Conservation (phyloP, 2,329 filamentous ascomycete genomes). For the Colletotrichum godetiae region DNA sequence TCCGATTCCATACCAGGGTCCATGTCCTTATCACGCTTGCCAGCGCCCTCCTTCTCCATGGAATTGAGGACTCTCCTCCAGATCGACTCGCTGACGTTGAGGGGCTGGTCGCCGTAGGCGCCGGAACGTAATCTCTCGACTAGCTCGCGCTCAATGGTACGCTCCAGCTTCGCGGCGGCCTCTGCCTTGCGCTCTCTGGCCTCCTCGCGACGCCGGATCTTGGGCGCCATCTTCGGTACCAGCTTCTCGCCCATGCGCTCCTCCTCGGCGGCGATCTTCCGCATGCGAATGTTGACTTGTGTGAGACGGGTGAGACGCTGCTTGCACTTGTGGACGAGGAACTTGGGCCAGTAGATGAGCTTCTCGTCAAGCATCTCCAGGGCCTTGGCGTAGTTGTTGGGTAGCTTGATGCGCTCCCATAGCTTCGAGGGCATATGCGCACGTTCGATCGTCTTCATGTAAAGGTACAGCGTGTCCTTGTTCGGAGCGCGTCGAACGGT, state of each 20-base stretch:
- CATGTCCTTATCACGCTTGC: slow-evolving; percentile 84
- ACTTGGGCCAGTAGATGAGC: slow-evolving; percentile 95
- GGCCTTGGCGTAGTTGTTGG: slow-evolving; percentile 90
- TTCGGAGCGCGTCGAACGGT: slow-evolving; percentile 87
- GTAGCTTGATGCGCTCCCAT: slow-evolving; percentile 94
- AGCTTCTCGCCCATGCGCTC: slow-evolving; percentile 88
- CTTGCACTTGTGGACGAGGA: slow-evolving; percentile 94
- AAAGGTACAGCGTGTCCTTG: slow-evolving; percentile 88
- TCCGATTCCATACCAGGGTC: slow-evolving; percentile 88
- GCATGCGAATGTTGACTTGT: slow-evolving; percentile 86
- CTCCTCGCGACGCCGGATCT: slow-evolving; percentile 81
- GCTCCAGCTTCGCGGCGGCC: slow-evolving; percentile 91
- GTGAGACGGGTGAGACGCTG: slow-evolving; percentile 92
- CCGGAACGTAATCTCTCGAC: slow-evolving; percentile 91
- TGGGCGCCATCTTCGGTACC: slow-evolving; percentile 90
- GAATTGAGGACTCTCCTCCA: slow-evolving; percentile 97
- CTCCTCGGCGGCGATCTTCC: slow-evolving; percentile 87
- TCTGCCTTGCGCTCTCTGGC: slow-evolving; percentile 82
- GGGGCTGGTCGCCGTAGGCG: slow-evolving; percentile 91
- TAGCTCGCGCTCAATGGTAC: slow-evolving; percentile 94
- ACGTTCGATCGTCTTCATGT: slow-evolving; percentile 95
- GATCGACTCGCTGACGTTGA: slow-evolving; percentile 94
- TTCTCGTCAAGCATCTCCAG: slow-evolving; percentile 87
- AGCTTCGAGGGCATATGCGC: slow-evolving; percentile 88
- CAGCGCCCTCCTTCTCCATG: slow-evolving; percentile 88